Base-by-base conservation (phyloP, 371 early-diverging fungal genomes). In the Choanephora cucurbitarum region DNA sequence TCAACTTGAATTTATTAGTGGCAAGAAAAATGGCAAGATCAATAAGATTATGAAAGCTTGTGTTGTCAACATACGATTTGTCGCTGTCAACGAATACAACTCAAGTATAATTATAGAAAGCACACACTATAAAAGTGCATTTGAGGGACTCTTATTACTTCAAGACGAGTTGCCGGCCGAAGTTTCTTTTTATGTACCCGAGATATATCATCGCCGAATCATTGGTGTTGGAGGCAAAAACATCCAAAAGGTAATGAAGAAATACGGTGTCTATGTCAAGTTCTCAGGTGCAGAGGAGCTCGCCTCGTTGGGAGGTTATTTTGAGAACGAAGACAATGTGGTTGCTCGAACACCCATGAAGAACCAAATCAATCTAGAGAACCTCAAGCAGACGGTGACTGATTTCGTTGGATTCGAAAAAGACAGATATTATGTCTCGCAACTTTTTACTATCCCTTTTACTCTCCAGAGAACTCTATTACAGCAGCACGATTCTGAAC, bases 181-280 rank as follows among this genome's bases (percentile, higher is more conserved):
- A 55, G 82, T 88, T 33, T 84, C 86, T 8, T 95, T 95, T 63
- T 86, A 83, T 70, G 83, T 95, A 5, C 91, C 93, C 49, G 92
- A 92, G 60, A 75, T 83, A 1, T 87, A 85, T 64, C 96, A 95
- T 74, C 94, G 93, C 69, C 85, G 92, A 17, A 92, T 95, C 55
- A 95, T 95, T 58, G 96, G 96, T n/a, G 90, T 89, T 14, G 92
- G 91, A 0, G 96, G 96, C 43, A 93, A 91, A 63, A 91, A 92
- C 64, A 93, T 95, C 43, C 94, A 94, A 57, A 76, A 87, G 42
- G 91, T 93, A 62, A 95, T 95, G 96, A 95, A 94, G 57, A 88
- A 91, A 62, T 91, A 85, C 50, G 93, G 93, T n/a, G 94, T 95
- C 2, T 94, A 92, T 66, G 92, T 95, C 48, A 95, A 94, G 64